Percentiles rank a stretch among this genome's conserved stretches.
Evolutionary conservation across 2,329 filamentous ascomycete genomes (phyloP).

Genomic region (Colletotrichum sp.): DNA sequence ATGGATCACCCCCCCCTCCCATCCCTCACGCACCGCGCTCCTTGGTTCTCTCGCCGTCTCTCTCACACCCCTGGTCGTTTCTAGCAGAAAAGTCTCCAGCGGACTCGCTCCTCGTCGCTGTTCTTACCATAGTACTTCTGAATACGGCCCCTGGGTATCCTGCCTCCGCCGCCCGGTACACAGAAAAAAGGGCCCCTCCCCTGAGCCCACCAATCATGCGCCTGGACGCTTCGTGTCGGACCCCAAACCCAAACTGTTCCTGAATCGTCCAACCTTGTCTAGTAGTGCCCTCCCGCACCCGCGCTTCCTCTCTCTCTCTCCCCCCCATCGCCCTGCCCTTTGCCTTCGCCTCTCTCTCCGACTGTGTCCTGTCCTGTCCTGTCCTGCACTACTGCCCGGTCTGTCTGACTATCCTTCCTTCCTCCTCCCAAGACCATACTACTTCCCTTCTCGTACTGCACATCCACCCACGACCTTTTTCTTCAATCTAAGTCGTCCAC

Average conservation of each 20-base stretch:
- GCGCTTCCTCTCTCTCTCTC: slow-evolving; percentile 1
- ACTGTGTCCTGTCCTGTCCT: neutral
- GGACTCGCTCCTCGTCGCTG: neutral
- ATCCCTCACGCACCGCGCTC: neutral
- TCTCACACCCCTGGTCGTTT: neutral
- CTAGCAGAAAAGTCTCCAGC: neutral
- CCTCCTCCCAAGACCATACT: neutral
- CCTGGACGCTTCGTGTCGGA: slow-evolving; percentile 14
- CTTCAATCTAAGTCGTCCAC: neutral
- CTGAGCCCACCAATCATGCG: slow-evolving; percentile 5
- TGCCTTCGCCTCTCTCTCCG: neutral
- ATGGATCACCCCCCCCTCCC: neutral
- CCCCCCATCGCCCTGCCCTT: neutral
- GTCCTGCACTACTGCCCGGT: neutral
- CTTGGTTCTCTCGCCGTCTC: neutral
- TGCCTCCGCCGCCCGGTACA: neutral
- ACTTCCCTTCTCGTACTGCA: neutral
- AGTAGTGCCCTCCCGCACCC: slow-evolving; percentile 17
- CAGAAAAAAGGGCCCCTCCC: neutral
- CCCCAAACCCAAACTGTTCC: slow-evolving; percentile 22
- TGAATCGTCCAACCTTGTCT: slow-evolving; percentile 22
- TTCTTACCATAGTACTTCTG: neutral
- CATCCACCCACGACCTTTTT: neutral
- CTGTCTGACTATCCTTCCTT: neutral
- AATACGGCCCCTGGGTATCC: neutral